Conservation (phyloP, 257 asterid genomes). For the Scutellaria galericulata region DNA sequence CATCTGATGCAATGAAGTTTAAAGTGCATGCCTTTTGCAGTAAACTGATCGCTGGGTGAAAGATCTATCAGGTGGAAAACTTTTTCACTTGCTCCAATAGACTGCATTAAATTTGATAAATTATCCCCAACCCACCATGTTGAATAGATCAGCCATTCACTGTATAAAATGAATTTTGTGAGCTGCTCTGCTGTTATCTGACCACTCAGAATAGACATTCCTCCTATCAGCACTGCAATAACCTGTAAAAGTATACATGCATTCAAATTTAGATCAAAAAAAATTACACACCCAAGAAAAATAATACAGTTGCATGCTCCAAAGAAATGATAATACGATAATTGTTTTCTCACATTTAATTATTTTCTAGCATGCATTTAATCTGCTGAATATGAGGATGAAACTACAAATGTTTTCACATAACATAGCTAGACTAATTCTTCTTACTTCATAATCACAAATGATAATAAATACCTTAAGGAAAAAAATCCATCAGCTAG, state of each 20-base stretch:
- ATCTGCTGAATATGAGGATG: background rate
- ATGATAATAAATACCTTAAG: background rate
- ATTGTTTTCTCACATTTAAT: background rate
- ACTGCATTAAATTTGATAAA: conserved; percentile 89
- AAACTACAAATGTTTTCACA: background rate
- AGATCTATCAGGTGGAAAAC: conserved; percentile 85
- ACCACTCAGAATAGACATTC: conserved; percentile 86
- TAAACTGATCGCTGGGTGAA: conserved; percentile 70
- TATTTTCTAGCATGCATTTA: conserved; percentile 2
- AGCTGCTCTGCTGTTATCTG: conserved; percentile 96
- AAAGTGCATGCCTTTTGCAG: conserved; percentile 65
- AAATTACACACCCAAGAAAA: conserved; percentile 13
- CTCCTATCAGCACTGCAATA: conserved; percentile 96
- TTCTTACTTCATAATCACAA: background rate
- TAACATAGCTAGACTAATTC: background rate
- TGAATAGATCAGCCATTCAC: conserved; percentile 98
- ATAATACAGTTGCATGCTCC: conserved; percentile 21
- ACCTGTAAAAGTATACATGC: conserved; percentile 54
- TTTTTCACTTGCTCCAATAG: conserved; percentile 97
- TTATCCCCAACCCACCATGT: conserved; percentile 99
- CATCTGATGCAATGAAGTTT: conserved; percentile 25
- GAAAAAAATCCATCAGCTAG: conserved; percentile 15
- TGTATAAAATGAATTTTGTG: conserved; percentile 90
- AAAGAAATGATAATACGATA: conserved; percentile 1
- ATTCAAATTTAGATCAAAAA: conserved; percentile 18